phyloP scores from a whole-genome alignment of 2,329 filamentous ascomycete species.

The Drechslerella coelobrocha region DNA sequence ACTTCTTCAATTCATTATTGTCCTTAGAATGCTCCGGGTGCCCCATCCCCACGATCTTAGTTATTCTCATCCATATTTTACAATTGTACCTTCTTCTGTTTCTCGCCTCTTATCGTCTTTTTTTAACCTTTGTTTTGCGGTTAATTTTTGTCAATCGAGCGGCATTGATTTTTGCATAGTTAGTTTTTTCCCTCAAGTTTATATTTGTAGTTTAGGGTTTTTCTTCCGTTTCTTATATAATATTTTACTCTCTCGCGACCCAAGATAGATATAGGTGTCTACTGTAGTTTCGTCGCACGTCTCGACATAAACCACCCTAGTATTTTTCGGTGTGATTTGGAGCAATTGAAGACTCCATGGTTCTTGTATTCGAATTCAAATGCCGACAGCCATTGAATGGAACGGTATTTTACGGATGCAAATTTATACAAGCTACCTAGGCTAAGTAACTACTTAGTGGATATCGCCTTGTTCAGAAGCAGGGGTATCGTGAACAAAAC shows the following conservation, averaged over 20 bases:
- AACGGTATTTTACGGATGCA: no score
- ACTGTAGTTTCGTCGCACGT: no score
- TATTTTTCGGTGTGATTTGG: no score
- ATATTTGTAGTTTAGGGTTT: constrained; percentile 18
- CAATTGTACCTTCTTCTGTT: constrained; percentile 13
- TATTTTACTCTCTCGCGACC: constrained; percentile 1
- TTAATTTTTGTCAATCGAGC: constrained; percentile 12
- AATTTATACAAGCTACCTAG: no score
- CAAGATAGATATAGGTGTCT: not conserved
- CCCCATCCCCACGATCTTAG: not conserved
- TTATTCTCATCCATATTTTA: not conserved
- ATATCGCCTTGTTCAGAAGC: no score
- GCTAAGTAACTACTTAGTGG: no score
- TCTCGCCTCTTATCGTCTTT: not conserved
- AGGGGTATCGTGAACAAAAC: no score
- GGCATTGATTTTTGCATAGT: constrained; percentile 5
- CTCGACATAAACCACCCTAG: no score
- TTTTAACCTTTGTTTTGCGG: not conserved
- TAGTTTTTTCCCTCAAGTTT: not conserved
- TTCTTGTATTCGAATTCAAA: no score
- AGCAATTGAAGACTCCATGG: no score
- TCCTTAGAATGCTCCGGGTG: constrained; percentile 30
- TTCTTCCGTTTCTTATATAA: not conserved
- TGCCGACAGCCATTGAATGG: no score
- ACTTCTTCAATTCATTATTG: not conserved